These are phyloP conservation scores for Brassica juncea DNA, from an alignment of 345 rosid species.

Conservation along the genomic window DNA sequence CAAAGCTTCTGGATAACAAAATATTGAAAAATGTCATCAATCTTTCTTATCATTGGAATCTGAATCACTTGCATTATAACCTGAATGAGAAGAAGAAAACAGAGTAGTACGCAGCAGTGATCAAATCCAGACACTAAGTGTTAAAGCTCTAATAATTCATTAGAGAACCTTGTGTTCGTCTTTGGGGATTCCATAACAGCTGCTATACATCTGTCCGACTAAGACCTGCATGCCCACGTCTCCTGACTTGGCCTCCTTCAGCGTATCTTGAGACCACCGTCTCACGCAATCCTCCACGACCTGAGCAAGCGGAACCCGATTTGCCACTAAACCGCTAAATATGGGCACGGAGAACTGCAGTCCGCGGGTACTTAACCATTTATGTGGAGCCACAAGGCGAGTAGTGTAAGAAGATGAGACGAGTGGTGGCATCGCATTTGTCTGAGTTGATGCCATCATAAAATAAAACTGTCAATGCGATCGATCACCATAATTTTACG, in stretches of 20 bases:
- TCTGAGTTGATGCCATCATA: no score
- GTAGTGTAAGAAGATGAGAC: neutral
- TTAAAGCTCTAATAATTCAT: no score
- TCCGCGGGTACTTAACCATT: neutral
- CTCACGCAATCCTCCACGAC: slow-evolving; percentile 71
- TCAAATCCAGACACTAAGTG: neutral
- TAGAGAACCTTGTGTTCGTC: slow-evolving; percentile 62
- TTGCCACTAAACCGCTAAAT: neutral
- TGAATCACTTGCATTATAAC: slow-evolving; percentile 76
- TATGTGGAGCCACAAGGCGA: neutral
- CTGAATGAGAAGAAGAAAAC: slow-evolving; percentile 30
- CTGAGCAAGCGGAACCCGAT: slow-evolving; percentile 56
- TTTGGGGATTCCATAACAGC: slow-evolving; percentile 73
- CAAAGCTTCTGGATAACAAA: slow-evolving; percentile 3
- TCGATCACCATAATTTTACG: no score
- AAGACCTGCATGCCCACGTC: slow-evolving; percentile 73
- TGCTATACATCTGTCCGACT: slow-evolving; percentile 83
- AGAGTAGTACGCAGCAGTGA: neutral
- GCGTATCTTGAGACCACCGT: slow-evolving; percentile 76
- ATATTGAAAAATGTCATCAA: slow-evolving; percentile 8
- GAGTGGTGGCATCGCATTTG: neutral
- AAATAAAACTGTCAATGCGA: no score
- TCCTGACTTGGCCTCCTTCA: slow-evolving; percentile 74
- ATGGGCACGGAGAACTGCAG: slow-evolving; percentile 1
- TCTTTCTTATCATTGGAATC: slow-evolving; percentile 56